These are phyloP conservation scores for Eucalyptus leucophloia DNA, from an alignment of 345 rosid genomes.

Conservation along the genomic window DNA sequence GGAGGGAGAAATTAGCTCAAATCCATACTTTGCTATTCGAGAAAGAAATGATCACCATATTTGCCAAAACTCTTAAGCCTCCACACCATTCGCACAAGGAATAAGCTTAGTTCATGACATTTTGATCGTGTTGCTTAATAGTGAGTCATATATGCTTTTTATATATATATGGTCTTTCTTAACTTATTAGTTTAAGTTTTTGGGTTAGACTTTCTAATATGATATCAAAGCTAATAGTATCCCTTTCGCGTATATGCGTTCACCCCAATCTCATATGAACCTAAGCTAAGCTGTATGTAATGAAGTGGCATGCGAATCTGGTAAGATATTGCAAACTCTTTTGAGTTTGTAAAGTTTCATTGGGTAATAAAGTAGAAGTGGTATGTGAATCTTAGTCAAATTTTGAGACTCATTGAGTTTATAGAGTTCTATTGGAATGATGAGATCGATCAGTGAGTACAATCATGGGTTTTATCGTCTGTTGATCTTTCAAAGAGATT, in stretches of 20 bases:
- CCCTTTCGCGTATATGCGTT: rapidly evolving
- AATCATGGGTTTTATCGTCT: rapidly evolving
- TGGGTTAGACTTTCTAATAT: no score
- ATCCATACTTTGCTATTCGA: rapidly evolving
- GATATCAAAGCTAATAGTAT: rapidly evolving
- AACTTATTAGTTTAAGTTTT: no score
- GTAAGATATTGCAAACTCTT: background rate
- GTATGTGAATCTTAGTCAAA: no score
- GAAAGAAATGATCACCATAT: background rate
- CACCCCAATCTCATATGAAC: no score
- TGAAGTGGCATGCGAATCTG: background rate
- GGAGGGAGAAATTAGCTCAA: background rate
- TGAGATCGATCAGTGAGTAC: background rate
- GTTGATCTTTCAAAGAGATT: no score
- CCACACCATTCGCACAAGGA: rapidly evolving
- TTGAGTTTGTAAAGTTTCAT: no score
- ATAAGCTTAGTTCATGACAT: no score
- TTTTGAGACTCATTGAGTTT: background rate
- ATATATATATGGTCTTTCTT: rapidly evolving
- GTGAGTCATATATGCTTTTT: no score
- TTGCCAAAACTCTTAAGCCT: rapidly evolving
- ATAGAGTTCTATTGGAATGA: background rate
- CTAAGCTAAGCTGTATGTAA: no score
- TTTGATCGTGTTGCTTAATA: rapidly evolving
- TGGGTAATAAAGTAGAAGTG: no score